These are phyloP conservation scores for Diaporthe australafricana DNA, from an alignment of 2,329 filamentous ascomycete species.

Conservation along the genomic window DNA sequence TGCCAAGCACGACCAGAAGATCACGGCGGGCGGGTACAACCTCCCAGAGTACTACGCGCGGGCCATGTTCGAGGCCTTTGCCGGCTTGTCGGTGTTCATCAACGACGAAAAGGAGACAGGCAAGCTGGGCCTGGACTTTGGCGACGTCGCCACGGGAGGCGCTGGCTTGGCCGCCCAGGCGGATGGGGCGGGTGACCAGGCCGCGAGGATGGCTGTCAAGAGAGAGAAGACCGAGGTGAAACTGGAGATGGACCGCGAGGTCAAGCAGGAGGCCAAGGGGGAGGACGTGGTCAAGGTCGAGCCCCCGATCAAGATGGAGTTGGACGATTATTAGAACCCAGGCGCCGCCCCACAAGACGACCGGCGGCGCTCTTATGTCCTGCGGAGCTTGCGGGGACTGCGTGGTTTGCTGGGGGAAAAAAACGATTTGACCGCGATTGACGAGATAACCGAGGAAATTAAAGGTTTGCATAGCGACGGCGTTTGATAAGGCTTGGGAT, in stretches of 20 bases:
- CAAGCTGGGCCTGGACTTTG: slow-evolving; percentile 46
- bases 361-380: neutral
- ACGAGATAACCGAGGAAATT: no score
- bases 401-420: slow-evolving; percentile 23
- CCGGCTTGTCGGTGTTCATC: slow-evolving; percentile 88
- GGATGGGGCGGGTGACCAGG: slow-evolving; percentile 42
- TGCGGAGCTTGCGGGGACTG: slow-evolving; percentile 1
- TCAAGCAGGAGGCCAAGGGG: slow-evolving; percentile 59
- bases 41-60: slow-evolving; percentile 84
- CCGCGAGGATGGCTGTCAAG: slow-evolving; percentile 51
- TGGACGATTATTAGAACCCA: slow-evolving; percentile 55
- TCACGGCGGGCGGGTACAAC: slow-evolving; percentile 85
- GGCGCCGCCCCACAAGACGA: slow-evolving; percentile 2
- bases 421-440: slow-evolving; percentile 15
- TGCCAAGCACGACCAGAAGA: slow-evolving; percentile 72
- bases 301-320: slow-evolving; percentile 55
- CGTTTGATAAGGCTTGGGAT: slow-evolving; percentile 15
- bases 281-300: slow-evolving; percentile 47
- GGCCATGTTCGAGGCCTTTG: slow-evolving; percentile 88
- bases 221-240: slow-evolving; percentile 46
- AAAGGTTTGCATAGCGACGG: slow-evolving; percentile 40
- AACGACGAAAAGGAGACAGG: slow-evolving; percentile 75
- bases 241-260: slow-evolving; percentile 60
- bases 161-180: slow-evolving; percentile 45
- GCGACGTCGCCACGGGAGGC: slow-evolving; percentile 49